Evolutionary conservation across 805 yeast species (phyloP).

Genomic region (fission yeast (Schizosaccharomyces pombe)): DNA sequence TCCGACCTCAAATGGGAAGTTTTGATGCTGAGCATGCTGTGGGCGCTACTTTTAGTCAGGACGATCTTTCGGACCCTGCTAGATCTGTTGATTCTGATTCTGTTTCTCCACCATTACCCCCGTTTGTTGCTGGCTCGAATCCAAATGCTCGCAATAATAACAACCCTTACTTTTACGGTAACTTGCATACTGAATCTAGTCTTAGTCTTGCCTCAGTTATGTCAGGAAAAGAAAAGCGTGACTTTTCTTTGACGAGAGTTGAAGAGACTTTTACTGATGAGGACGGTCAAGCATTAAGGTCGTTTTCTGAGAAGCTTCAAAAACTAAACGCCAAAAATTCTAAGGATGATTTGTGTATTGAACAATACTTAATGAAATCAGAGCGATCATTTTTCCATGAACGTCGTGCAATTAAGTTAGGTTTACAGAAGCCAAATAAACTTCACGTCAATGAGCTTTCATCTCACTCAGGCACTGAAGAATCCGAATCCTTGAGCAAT

Average conservation of each 20-base stretch:
- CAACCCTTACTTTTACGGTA: not conserved
- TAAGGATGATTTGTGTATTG: constrained; percentile 5
- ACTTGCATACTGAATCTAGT: not conserved
- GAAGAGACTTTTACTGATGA: constrained; percentile 1
- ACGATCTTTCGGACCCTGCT: not conserved
- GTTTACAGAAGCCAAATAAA: not conserved
- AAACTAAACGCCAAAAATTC: constrained; percentile 1
- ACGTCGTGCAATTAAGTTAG: not conserved
- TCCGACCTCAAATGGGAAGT: constrained; percentile 2
- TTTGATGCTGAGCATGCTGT: not conserved
- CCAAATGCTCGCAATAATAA: not conserved
- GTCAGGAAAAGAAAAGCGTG: not conserved
- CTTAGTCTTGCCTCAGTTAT: constrained; percentile 5
- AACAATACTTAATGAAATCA: not conserved
- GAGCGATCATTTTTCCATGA: not conserved
- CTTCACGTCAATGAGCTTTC: not conserved
- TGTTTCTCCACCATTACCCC: not conserved
- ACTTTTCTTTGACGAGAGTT: not conserved
- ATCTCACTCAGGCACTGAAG: not conserved
- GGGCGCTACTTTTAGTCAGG: not conserved
- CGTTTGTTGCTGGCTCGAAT: not conserved
- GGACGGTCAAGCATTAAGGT: constrained; percentile 1
- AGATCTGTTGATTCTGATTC: not conserved
- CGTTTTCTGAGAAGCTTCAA: not conserved
- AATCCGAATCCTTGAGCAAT: not conserved